phyloP scores from a whole-genome alignment of 106 monocot species.

The Amphibolis antarctica region DNA sequence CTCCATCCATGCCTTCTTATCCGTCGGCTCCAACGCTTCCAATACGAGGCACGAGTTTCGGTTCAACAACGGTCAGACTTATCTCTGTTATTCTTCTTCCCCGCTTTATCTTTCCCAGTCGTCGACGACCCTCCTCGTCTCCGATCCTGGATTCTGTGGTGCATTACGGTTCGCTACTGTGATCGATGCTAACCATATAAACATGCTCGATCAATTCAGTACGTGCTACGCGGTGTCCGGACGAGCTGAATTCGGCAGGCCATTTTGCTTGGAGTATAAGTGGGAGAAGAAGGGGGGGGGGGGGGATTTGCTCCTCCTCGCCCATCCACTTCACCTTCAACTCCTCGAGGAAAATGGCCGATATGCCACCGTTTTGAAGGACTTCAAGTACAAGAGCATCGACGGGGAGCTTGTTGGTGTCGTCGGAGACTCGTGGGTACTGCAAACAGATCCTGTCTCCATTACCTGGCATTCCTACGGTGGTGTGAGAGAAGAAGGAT shows the following conservation, averaged over 20 bases:
- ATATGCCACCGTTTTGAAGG: conserved; percentile 16
- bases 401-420: conserved; percentile 84
- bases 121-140: conserved; percentile 15
- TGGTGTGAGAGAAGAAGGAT: conserved; percentile 42
- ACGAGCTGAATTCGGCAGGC: conserved; percentile 30
- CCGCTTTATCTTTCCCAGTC: conserved; percentile 40
- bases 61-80: conserved; percentile 61
- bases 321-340: conserved; percentile 68
- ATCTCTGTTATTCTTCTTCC: conserved; percentile 61
- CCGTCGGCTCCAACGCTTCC: conserved; percentile 31
- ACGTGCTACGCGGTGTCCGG: conserved; percentile 74
- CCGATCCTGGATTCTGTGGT: conserved; percentile 34
- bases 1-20: conserved; percentile 47
- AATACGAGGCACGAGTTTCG: conserved; percentile 47
- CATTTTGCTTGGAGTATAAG: conserved; percentile 55
- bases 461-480: conserved; percentile 60
- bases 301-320: conserved; percentile 79
- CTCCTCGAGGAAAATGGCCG: conserved; percentile 21
- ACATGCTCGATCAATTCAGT: conserved; percentile 59
- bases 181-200: conserved; percentile 34
- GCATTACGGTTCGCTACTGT: conserved; percentile 46
- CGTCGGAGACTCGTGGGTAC: conserved; percentile 61
- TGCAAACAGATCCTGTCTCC: conserved; percentile 54
- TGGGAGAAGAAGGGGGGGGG: conserved; percentile 75
- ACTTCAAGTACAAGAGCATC: conserved; percentile 63